Conservation (phyloP, 192 early-diverging fungal genomes). For the Coemansia sp. region DNA sequence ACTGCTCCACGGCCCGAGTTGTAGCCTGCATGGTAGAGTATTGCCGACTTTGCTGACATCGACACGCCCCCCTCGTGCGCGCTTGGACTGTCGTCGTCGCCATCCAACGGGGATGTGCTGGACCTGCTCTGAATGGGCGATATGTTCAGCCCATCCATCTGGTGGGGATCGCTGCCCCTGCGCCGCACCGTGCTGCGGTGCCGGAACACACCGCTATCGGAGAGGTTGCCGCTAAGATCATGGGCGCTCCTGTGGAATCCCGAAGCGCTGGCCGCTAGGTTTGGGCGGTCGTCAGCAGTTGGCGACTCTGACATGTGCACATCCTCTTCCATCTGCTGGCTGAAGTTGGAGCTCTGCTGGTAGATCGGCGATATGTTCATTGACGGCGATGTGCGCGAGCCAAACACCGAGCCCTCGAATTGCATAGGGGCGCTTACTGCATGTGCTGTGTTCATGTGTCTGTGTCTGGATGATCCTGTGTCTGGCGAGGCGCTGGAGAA, state of each 20-base stretch:
- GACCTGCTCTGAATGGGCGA: neutral
- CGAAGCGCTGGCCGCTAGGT: constrained; percentile 8
- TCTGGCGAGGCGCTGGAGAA: constrained; percentile 26
- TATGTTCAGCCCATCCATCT: neutral
- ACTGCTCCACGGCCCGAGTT: constrained; percentile 55
- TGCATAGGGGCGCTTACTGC: neutral
- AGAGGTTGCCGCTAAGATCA: constrained; percentile 13
- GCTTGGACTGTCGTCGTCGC: constrained; percentile 7
- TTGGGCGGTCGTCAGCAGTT: constrained; percentile 9
- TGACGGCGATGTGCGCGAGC: neutral
- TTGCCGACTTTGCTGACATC: constrained; percentile 43
- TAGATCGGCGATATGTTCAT: neutral
- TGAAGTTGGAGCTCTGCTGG: constrained; percentile 8
- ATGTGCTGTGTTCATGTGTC: neutral
- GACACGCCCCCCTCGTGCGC: constrained; percentile 24
- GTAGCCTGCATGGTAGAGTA: constrained; percentile 50
- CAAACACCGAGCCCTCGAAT: neutral
- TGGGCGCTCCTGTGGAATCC: constrained; percentile 20
- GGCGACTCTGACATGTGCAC: constrained; percentile 56
- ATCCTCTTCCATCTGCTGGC: constrained; percentile 39
- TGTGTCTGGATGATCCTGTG: neutral
- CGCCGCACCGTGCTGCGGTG: neutral
- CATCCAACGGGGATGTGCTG: constrained; percentile 6
- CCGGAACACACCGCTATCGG: constrained; percentile 10
- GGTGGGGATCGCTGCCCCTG: constrained; percentile 3